Evolutionary conservation across 257 asterid genomes (phyloP).

Genomic region (Nicotiana noctiflora): DNA sequence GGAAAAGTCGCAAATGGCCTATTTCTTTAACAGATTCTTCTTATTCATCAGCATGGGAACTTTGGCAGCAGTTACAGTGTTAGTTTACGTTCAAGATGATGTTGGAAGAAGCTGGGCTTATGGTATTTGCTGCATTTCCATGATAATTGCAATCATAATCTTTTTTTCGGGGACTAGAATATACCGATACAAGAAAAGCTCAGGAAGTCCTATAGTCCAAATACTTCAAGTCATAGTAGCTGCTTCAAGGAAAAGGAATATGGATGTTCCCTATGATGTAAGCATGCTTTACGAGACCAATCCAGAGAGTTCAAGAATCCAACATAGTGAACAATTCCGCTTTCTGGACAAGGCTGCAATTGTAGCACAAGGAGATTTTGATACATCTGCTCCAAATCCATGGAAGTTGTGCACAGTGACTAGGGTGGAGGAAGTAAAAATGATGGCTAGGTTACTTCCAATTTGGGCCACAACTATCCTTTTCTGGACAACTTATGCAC

Average conservation of each 20-base stretch:
- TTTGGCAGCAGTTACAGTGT: constrained; percentile 16
- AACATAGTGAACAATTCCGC: constrained; percentile 12
- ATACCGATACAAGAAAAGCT: constrained; percentile 13
- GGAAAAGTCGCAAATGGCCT: constrained; percentile 76
- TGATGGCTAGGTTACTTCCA: constrained; percentile 73
- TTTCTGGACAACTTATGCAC: constrained; percentile 94
- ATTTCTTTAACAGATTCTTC: constrained; percentile 83
- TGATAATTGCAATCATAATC: constrained; percentile 24
- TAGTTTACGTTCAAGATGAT: constrained; percentile 18
- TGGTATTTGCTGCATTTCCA: constrained; percentile 34
- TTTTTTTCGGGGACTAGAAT: constrained; percentile 11
- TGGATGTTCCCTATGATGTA: constrained; percentile 12
- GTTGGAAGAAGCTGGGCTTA: constrained; percentile 21
- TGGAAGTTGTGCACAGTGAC: constrained; percentile 87
- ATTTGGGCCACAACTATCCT: constrained; percentile 93
- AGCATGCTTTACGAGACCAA: constrained; percentile 12
- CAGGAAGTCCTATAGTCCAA: constrained; percentile 20
- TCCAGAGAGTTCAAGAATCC: constrained; percentile 8
- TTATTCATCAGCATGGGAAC: constrained; percentile 35
- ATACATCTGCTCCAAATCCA: constrained; percentile 47
- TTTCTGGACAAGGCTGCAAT: constrained; percentile 85
- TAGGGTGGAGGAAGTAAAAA: constrained; percentile 84
- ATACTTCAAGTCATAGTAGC: constrained; percentile 23
- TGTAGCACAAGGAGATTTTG: constrained; percentile 55
- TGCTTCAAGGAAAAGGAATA: constrained; percentile 9